These are phyloP conservation scores for Panellus pusillus DNA, from an alignment of 768 basidiomycete species.

Conservation along the genomic window DNA sequence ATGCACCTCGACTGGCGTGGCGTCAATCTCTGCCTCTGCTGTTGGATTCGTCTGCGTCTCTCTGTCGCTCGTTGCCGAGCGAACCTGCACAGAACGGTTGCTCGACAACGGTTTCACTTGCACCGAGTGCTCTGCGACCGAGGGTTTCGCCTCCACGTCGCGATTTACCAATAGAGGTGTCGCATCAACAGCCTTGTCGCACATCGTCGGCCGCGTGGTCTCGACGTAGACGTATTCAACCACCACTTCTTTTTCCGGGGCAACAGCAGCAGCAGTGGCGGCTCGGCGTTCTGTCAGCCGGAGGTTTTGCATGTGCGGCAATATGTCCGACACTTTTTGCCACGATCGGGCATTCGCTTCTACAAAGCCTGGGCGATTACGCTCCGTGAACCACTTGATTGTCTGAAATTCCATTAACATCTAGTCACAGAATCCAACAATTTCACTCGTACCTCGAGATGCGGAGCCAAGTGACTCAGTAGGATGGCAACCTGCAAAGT, in stretches of 20 bases:
- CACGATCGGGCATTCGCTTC: constrained; percentile 68
- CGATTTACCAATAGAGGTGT: constrained; percentile 42
- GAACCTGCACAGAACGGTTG: constrained; percentile 40
- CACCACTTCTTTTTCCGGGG: constrained; percentile 21
- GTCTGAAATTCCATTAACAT: constrained; percentile 18
- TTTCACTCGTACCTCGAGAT: constrained; percentile 41
- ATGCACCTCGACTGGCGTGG: constrained; percentile 42
- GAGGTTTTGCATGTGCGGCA: constrained; percentile 72
- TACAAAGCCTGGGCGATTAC: constrained; percentile 67
- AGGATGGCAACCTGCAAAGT: constrained; percentile 70
- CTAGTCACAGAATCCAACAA: too few relatives aligned
- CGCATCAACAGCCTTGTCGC: constrained; percentile 54
- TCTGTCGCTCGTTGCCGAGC: constrained; percentile 36
- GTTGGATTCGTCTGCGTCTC: constrained; percentile 41
- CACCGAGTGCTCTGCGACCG: constrained; percentile 32
- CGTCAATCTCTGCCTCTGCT: constrained; percentile 49
- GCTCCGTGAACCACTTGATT: constrained; percentile 77
- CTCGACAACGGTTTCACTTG: constrained; percentile 39
- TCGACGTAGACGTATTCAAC: constrained; percentile 18
- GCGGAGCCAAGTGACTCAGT: constrained; percentile 76
- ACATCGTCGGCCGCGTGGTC: constrained; percentile 20
- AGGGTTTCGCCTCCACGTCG: constrained; percentile 41
- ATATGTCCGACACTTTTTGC: constrained; percentile 66
- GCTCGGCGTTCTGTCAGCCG: constrained; percentile 61
- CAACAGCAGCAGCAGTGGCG: constrained; percentile 33